phyloP scores from a whole-genome alignment of 1,139 yeast species.

The Wickerhamomyces sp. region DNA sequence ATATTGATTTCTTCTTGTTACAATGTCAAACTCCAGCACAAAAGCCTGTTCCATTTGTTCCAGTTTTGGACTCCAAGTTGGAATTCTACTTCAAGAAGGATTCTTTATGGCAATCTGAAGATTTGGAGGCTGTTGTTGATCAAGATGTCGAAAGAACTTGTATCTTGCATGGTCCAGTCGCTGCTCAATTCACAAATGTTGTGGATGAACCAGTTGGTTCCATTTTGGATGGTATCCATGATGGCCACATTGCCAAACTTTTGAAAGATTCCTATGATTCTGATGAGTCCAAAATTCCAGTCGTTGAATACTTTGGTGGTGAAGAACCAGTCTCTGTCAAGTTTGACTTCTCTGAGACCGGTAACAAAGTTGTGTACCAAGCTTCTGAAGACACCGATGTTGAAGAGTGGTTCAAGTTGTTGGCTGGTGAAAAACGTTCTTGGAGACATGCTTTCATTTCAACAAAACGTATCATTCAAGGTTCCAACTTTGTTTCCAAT shows the following conservation, averaged over 20 bases:
- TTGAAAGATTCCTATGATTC: slow-evolving; percentile 65
- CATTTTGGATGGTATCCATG: slow-evolving; percentile 82
- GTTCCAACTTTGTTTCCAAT: slow-evolving; percentile 69
- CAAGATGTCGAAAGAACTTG: slow-evolving; percentile 98
- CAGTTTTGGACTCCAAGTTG: slow-evolving; percentile 88
- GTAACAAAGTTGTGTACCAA: slow-evolving; percentile 39
- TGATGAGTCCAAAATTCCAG: slow-evolving; percentile 71
- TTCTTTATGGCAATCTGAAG: slow-evolving; percentile 98
- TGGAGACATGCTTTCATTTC: slow-evolving; percentile 94
- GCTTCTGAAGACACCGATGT: slow-evolving; percentile 47
- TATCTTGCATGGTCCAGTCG: slow-evolving; percentile 97
- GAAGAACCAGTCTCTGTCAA: slow-evolving; percentile 42
- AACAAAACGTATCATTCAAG: slow-evolving; percentile 79
- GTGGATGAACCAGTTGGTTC: slow-evolving; percentile 91
- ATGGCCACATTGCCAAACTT: slow-evolving; percentile 76
- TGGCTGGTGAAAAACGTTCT: slow-evolving; percentile 73
- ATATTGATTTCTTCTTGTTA: slow-evolving; percentile 85
- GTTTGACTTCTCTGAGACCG: slow-evolving; percentile 28
- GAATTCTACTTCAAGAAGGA: slow-evolving; percentile 97
- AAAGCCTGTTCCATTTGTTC: slow-evolving; percentile 98
- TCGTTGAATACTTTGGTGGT: slow-evolving; percentile 85
- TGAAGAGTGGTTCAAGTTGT: slow-evolving; percentile 66
- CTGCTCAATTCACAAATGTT: slow-evolving; percentile 84
- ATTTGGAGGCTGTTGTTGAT: slow-evolving; percentile 90
- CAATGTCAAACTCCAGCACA: slow-evolving; percentile 80